Evolutionary conservation across 2,329 filamentous ascomycete species (phyloP), one percentile per base, ranked within the genome.

Genomic region (Trichoderma arundinaceum): DNA sequence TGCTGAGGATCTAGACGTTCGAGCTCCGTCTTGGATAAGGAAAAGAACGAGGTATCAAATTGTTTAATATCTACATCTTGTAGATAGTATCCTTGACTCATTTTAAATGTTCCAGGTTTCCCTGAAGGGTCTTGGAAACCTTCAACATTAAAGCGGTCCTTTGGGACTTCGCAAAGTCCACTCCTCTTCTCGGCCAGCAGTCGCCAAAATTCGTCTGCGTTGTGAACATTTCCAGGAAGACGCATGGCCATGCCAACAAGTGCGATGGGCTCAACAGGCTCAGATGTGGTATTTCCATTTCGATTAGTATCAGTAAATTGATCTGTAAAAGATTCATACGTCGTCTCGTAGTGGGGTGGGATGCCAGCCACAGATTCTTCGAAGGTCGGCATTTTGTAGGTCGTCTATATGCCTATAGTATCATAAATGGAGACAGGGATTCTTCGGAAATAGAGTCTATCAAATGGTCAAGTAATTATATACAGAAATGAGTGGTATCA

Each of bases 221-320:
- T 77, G 13, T 73, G 68, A 12, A 78, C 76, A 46, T 73, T 74
- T 3, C 79, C 78, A 0, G 79, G 77, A 63, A 80, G 73, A 15
- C 78, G 75, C 68, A 78, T 79, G 3, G 75, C 74, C 73, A 81
- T 79, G 58, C 79, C 79, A 22, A 80, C 73, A 48, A 81, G 76
- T 65, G 78, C 79, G 22, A 81, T 75, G 51, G 77, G 78, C 35
- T 62, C 59, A 52, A 28, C n/a, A 4, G 41, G 13, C 17, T 48
- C 43, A 17, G 32, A 48, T 28, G 22, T 28, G 22, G 4, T 28
- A 28, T 28, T 28, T 28, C 22, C 22, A 28, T 28, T 28, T 28
- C 22, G 22, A 28, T 28, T 28, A 28, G 22, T 28, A 28, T 28
- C 22, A 28, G 22, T 28, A 28, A 28, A 28, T 28, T 4, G 22